A percentile compares a stretch with the other conserved stretches of the same genome.
Evolutionary conservation across 768 basidiomycete species (phyloP).

Genomic region (Mycena vitilis): DNA sequence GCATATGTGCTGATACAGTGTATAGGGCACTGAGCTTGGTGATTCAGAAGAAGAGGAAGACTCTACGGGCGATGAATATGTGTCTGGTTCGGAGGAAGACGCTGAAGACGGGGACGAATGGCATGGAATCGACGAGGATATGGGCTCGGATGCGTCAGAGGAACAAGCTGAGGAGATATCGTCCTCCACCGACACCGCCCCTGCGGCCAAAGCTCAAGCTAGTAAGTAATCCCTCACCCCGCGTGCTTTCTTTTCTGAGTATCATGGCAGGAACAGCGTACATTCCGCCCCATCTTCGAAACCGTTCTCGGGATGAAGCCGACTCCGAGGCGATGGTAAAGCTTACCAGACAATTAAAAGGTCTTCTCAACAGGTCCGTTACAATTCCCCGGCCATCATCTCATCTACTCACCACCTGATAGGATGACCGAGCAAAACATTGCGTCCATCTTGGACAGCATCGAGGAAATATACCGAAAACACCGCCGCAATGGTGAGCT

Average conservation of each 20-base stretch:
- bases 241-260: conserved; percentile 17
- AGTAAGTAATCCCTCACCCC: conserved; percentile 12
- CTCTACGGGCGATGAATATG: not conserved
- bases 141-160: conserved; percentile 26
- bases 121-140: conserved; percentile 43
- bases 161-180: conserved; percentile 39
- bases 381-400: not conserved
- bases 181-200: conserved; percentile 31
- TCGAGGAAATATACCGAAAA: conserved; percentile 83
- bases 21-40: conserved; percentile 4
- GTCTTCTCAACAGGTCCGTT: conserved; percentile 84
- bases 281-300: conserved; percentile 85
- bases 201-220: conserved; percentile 18
- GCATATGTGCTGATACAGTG: conserved; percentile 21
- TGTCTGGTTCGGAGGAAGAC: conserved; percentile 19
- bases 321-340: conserved; percentile 60
- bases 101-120: conserved; percentile 47
- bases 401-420: conserved; percentile 14
- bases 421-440: conserved; percentile 95
- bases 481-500: conserved; percentile 80
- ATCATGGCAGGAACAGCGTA: conserved; percentile 61
- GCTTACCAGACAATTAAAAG: conserved; percentile 83
- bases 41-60: conserved; percentile 19
- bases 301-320: conserved; percentile 43
- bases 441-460: conserved; percentile 72